Evolutionary conservation across 2,329 filamentous ascomycete species (phyloP).

Genomic region (Ophiostoma ulmi): DNA sequence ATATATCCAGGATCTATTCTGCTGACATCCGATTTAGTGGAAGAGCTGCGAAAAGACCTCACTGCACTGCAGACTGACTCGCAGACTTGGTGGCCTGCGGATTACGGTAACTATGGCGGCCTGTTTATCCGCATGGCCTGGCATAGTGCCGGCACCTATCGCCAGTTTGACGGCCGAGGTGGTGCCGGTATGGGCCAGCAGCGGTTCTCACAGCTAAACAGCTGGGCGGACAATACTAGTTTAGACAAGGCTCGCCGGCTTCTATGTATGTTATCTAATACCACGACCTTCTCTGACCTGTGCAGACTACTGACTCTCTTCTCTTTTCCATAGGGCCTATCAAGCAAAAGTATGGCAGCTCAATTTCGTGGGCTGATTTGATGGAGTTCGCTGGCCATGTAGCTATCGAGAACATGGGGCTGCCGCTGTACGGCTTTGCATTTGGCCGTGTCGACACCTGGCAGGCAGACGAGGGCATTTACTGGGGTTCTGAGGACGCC

Average conservation of each 20-base stretch:
- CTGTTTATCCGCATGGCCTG: constrained; percentile 77
- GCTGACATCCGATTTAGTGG: background rate
- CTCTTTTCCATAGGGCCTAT: constrained; percentile 51
- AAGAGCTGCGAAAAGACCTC: constrained; percentile 67
- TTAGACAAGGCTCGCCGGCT: constrained; percentile 77
- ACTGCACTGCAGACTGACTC: constrained; percentile 68
- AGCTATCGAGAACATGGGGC: constrained; percentile 70
- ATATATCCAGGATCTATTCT: background rate
- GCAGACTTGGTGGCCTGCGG: constrained; percentile 76
- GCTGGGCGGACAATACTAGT: constrained; percentile 74
- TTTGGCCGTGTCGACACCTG: constrained; percentile 67
- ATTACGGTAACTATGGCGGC: constrained; percentile 76
- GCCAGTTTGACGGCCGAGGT: constrained; percentile 67
- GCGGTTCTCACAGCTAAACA: constrained; percentile 74
- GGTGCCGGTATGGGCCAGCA: constrained; percentile 71
- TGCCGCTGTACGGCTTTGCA: constrained; percentile 68
- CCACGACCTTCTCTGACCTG: too few relatives aligned
- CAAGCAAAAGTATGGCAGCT: constrained; percentile 80
- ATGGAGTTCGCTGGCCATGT: constrained; percentile 69
- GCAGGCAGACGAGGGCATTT: constrained; percentile 69
- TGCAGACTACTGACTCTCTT: background rate
- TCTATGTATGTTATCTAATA: constrained; percentile 40
- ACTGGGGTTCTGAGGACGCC: constrained; percentile 72
- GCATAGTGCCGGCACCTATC: constrained; percentile 76
- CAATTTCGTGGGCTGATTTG: constrained; percentile 76